phyloP scores from a whole-genome alignment of 768 basidiomycete species.

The Naganishia vishniacii region DNA sequence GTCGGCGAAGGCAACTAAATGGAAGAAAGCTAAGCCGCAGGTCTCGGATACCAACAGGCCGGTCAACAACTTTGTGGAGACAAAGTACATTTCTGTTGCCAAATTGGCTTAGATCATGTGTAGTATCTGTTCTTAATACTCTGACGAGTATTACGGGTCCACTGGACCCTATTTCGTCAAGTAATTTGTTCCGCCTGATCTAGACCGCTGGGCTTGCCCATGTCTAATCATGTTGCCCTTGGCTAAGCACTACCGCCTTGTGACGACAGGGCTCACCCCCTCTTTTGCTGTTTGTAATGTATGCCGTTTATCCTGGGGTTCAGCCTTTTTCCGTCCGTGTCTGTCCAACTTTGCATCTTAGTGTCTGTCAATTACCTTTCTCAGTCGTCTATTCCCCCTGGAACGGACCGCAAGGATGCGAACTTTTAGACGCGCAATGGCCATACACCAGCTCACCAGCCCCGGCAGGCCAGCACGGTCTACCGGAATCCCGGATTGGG shows the following conservation, averaged over 20 bases:
- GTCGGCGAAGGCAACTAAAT: not conserved
- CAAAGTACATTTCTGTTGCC: conserved; percentile 28
- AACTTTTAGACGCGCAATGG: too few relatives aligned
- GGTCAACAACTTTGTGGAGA: not conserved
- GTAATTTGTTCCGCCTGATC: conserved; percentile 46
- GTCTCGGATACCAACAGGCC: not conserved
- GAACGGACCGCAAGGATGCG: too few relatives aligned
- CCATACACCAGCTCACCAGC: too few relatives aligned
- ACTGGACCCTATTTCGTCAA: conserved; percentile 44
- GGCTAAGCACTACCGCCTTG: conserved; percentile 42
- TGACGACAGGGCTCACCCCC: conserved; percentile 37
- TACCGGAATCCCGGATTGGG: too few relatives aligned
- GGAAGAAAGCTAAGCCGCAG: not conserved
- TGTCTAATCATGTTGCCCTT: conserved; percentile 37
- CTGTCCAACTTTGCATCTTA: too few relatives aligned
- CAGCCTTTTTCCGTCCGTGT: too few relatives aligned
- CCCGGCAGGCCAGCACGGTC: too few relatives aligned
- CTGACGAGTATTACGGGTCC: conserved; percentile 49
- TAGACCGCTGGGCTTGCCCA: conserved; percentile 40
- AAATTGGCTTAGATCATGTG: conserved; percentile 93
- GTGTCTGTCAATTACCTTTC: too few relatives aligned
- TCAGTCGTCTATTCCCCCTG: too few relatives aligned
- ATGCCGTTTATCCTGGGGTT: too few relatives aligned
- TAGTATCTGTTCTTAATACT: conserved; percentile 90
- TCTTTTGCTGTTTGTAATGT: conserved; percentile 25